Evolutionary conservation across 495 filamentous ascomycete species (phyloP).

Genomic region (Tetracladium setigerum): DNA sequence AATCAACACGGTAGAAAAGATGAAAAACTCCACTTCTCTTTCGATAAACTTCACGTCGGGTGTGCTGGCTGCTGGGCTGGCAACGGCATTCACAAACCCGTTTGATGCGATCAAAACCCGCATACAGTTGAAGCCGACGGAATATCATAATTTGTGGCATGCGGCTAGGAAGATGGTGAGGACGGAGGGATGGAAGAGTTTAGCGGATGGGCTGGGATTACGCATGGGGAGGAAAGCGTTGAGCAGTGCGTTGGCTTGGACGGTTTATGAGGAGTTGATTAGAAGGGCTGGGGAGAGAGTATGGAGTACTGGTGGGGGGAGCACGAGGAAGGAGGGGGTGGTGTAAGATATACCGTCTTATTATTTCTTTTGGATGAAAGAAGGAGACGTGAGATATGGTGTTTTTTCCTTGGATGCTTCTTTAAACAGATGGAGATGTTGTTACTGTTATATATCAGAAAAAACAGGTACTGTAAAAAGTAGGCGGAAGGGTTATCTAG

Average conservation of each 20-base stretch:
- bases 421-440: too few relatives aligned
- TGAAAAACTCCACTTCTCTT: slow-evolving; percentile 41
- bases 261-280: slow-evolving; percentile 90
- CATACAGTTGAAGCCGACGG: slow-evolving; percentile 77
- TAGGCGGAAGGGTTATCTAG: background rate
- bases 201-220: slow-evolving; percentile 83
- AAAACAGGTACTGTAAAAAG: background rate
- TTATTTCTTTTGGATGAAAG: background rate
- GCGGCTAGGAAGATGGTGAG: slow-evolving; percentile 66
- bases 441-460: background rate
- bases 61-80: slow-evolving; percentile 67
- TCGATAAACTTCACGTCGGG: slow-evolving; percentile 81
- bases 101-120: slow-evolving; percentile 96
- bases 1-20: slow-evolving; percentile 7
- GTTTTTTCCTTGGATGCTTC: too few relatives aligned
- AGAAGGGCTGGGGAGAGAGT: slow-evolving; percentile 50
- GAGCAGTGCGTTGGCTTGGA: slow-evolving; percentile 90
- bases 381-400: background rate
- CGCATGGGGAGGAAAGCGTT: slow-evolving; percentile 88
- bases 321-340: slow-evolving; percentile 12
- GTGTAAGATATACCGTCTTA: slow-evolving; percentile 3
- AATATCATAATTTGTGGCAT: slow-evolving; percentile 79
- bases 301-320: slow-evolving; percentile 32
- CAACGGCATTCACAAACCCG: slow-evolving; percentile 85
- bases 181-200: slow-evolving; percentile 71